Percentiles rank a stretch among this genome's conserved stretches.
These are phyloP conservation scores for Aspergillus ochraceoroseus DNA, from an alignment of 2,329 filamentous ascomycete genomes.

Conservation along the genomic window DNA sequence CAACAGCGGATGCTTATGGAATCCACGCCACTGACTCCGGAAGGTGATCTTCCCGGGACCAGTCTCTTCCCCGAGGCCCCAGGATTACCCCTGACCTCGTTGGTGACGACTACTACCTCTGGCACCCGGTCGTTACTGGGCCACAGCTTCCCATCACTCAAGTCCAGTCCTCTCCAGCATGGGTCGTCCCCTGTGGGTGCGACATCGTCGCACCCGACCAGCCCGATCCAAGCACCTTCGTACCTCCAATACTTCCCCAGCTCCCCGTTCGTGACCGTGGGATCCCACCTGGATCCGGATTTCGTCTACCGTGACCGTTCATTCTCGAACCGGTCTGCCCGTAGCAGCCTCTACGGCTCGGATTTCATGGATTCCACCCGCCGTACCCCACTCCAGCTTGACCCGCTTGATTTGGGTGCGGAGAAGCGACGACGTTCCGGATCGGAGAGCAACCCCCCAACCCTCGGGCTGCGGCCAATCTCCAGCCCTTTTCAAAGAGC, in stretches of 20 bases:
- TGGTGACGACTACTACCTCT: conserved; percentile 30
- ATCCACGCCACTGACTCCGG: conserved; percentile 53
- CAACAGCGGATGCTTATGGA: conserved; percentile 44
- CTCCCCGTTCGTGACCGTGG: conserved; percentile 33
- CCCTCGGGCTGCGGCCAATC: conserved; percentile 36
- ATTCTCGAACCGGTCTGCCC: conserved; percentile 41
- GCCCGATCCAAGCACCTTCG: conserved; percentile 30
- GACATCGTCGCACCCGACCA: conserved; percentile 33
- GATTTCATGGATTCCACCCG: conserved; percentile 32
- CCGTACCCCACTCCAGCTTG: conserved; percentile 29
- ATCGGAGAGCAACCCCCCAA: conserved; percentile 32
- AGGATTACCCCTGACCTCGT: conserved; percentile 20
- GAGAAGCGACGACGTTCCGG: conserved; percentile 32
- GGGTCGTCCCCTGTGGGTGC: conserved; percentile 33
- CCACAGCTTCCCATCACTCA: conserved; percentile 34
- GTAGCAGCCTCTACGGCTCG: conserved; percentile 36
- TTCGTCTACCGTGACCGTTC: conserved; percentile 38
- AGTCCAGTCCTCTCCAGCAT: conserved; percentile 35
- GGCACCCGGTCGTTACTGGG: conserved; percentile 35
- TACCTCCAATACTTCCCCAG: conserved; percentile 31
- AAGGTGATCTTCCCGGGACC: conserved; percentile 55
- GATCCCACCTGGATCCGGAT: conserved; percentile 32
- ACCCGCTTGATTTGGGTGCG: conserved; percentile 29
- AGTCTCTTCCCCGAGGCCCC: conserved; percentile 36
- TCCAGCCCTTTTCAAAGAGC: conserved; percentile 39